Conservation (phyloP, 768 basidiomycete species). For the Calocybe gangraenosa region DNA sequence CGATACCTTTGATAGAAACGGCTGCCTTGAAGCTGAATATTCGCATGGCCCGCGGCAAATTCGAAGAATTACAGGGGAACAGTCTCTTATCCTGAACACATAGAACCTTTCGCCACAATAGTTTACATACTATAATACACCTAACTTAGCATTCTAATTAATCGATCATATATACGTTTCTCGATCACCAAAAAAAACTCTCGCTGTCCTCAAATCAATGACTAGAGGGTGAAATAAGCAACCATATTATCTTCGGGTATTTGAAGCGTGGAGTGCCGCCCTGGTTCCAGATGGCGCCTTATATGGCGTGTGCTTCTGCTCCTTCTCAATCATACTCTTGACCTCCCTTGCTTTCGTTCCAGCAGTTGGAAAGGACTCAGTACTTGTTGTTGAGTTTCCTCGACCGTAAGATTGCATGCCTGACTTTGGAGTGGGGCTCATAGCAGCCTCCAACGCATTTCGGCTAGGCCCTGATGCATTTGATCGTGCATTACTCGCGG, state of each 20-base stretch:
- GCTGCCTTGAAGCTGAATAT: constrained; percentile 88
- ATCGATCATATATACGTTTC: neutral
- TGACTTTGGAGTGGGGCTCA: constrained; percentile 1
- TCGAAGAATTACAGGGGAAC: constrained; percentile 84
- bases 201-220: neutral
- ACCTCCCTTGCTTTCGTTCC: constrained; percentile 35
- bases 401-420: constrained; percentile 2
- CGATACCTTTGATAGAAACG: constrained; percentile 63
- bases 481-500: neutral
- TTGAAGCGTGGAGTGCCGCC: constrained; percentile 6
- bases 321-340: constrained; percentile 26
- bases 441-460: neutral
- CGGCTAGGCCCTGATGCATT: constrained; percentile 4
- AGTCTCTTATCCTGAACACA: constrained; percentile 37
- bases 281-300: constrained; percentile 28
- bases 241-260: too few relatives aligned
- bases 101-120: too few relatives aligned
- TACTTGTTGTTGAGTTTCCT: constrained; percentile 18
- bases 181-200: neutral
- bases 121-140: constrained; percentile 2
- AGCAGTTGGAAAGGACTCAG: constrained; percentile 27
- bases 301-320: constrained; percentile 32
- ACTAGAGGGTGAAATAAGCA: too few relatives aligned
- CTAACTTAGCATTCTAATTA: neutral
- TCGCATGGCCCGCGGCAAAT: constrained; percentile 78